These are phyloP conservation scores for Trametes punicea DNA, from an alignment of 768 basidiomycete genomes.

Conservation along the genomic window DNA sequence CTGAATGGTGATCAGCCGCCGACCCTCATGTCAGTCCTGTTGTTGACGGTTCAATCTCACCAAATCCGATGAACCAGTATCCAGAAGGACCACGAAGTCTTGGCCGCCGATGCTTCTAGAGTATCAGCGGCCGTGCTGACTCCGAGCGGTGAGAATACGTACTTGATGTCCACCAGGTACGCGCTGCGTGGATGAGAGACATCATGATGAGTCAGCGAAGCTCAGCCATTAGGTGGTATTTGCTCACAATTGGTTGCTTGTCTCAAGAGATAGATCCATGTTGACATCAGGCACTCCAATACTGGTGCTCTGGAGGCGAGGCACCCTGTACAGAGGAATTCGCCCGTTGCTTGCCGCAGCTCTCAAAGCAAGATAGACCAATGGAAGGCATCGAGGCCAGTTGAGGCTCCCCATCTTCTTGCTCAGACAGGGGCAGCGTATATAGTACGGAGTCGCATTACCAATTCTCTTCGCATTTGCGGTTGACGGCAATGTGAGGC, in stretches of 20 bases:
- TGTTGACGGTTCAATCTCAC: conserved; percentile 30
- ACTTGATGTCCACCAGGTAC: conserved; percentile 40
- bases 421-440: too few species aligned
- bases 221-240: background rate
- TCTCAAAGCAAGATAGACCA: background rate
- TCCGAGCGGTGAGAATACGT: conserved; percentile 9
- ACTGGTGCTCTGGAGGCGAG: conserved; percentile 1
- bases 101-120: conserved; percentile 40
- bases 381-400: background rate
- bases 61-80: conserved; percentile 59
- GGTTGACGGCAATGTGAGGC: too few species aligned
- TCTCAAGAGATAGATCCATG: conserved; percentile 16
- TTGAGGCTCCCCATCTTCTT: too few species aligned
- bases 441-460: too few species aligned
- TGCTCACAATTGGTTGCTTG: conserved; percentile 27
- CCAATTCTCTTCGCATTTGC: too few species aligned
- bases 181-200: conserved; percentile 29
- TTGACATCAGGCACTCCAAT: background rate
- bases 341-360: background rate
- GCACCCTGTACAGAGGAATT: conserved; percentile 18
- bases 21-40: background rate
- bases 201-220: background rate
- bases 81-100: conserved; percentile 44
- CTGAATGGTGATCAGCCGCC: conserved; percentile 25
- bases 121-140: conserved; percentile 7